Evolutionary conservation across 2,329 filamentous ascomycete genomes (phyloP).

Genomic region (Rhinocladiella similis): DNA sequence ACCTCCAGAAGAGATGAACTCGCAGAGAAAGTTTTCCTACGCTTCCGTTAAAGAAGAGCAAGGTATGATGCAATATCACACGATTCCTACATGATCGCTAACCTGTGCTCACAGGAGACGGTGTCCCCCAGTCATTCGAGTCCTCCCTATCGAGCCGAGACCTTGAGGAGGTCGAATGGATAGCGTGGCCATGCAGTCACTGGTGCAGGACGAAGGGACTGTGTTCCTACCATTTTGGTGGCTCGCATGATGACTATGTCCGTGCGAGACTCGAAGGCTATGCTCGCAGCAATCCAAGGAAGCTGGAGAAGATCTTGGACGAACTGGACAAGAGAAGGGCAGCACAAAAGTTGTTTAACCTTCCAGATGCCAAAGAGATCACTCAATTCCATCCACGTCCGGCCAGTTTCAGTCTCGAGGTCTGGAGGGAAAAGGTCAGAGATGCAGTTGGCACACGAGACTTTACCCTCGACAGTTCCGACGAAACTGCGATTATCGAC

Average conservation of each 20-base stretch:
- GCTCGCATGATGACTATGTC: slow-evolving; percentile 26
- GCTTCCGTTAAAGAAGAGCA: slow-evolving; percentile 30
- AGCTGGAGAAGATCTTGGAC: slow-evolving; percentile 27
- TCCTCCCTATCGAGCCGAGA: slow-evolving; percentile 26
- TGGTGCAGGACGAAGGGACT: slow-evolving; percentile 29
- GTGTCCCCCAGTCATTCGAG: slow-evolving; percentile 29
- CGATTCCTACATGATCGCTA: neutral
- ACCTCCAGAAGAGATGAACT: slow-evolving; percentile 22
- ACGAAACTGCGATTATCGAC: slow-evolving; percentile 24
- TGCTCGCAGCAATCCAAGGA: slow-evolving; percentile 24
- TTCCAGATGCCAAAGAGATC: slow-evolving; percentile 24
- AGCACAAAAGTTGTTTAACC: slow-evolving; percentile 27
- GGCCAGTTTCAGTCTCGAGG: slow-evolving; percentile 25
- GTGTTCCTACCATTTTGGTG: slow-evolving; percentile 23
- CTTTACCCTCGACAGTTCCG: slow-evolving; percentile 1
- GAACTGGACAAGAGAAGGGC: slow-evolving; percentile 26
- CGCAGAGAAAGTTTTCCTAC: slow-evolving; percentile 29
- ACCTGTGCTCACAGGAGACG: slow-evolving; percentile 17
- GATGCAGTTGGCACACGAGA: slow-evolving; percentile 16
- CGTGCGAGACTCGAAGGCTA: slow-evolving; percentile 24
- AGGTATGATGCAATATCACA: slow-evolving; percentile 16
- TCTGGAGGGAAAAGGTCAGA: slow-evolving; percentile 27
- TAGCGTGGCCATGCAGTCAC: slow-evolving; percentile 28
- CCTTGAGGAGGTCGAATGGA: slow-evolving; percentile 27
- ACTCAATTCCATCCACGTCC: slow-evolving; percentile 18